Evolutionary conservation across 495 filamentous ascomycete species (phyloP).

Genomic region (Podospora tetraspora): DNA sequence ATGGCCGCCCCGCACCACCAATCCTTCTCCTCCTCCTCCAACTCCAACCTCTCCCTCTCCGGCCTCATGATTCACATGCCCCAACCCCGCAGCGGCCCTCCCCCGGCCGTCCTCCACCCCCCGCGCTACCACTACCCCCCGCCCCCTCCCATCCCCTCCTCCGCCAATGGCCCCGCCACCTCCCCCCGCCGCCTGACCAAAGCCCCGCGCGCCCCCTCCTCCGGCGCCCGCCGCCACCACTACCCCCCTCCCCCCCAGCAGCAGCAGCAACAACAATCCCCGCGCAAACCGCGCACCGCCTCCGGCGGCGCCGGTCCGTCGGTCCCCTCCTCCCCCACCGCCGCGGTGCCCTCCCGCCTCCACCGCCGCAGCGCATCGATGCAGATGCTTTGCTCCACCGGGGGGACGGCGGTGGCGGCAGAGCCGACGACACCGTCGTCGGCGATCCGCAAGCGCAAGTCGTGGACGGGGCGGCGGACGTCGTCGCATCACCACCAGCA

Average conservation of each 20-base stretch:
- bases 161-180: constrained; percentile 15
- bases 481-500: constrained; percentile 4
- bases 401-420: not conserved
- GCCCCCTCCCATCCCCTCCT: constrained; percentile 2
- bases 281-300: constrained; percentile 31
- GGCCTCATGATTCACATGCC: constrained; percentile 40
- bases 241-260: constrained; percentile 3
- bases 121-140: constrained; percentile 13
- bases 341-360: constrained; percentile 16
- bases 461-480: constrained; percentile 21
- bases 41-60: constrained; percentile 10
- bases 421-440: not conserved
- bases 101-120: constrained; percentile 13
- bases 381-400: constrained; percentile 21
- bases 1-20: not conserved
- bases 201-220: constrained; percentile 38
- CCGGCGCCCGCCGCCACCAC: constrained; percentile 36
- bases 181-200: constrained; percentile 27
- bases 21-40: not conserved
- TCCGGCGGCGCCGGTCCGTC: constrained; percentile 16
- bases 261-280: constrained; percentile 19
- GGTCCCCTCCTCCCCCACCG: constrained; percentile 13
- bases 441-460: constrained; percentile 25
- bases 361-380: constrained; percentile 26
- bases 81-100: constrained; percentile 10